phyloP scores from a whole-genome alignment of 2,329 filamentous ascomycete species.

The Huntiella bhutanensis region DNA sequence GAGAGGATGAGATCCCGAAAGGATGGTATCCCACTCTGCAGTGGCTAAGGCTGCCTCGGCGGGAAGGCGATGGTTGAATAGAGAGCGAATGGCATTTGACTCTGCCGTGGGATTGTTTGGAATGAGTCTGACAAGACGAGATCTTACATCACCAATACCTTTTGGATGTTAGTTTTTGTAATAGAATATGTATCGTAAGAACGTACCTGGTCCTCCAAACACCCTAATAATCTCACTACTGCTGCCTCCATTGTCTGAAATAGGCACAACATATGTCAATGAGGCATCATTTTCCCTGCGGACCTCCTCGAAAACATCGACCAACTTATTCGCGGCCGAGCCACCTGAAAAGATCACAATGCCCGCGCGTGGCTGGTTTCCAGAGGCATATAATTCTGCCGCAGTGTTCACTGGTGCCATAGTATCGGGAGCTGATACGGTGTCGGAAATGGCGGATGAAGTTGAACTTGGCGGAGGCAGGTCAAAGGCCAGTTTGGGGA shows the following conservation, averaged over 20 bases:
- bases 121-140: conserved; percentile 72
- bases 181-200: not conserved
- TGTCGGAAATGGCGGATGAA: too few relatives aligned
- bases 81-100: conserved; percentile 52
- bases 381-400: not conserved
- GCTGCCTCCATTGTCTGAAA: conserved; percentile 88
- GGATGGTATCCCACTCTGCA: conserved; percentile 70
- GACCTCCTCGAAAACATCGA: conserved; percentile 66
- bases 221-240: conserved; percentile 87
- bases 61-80: conserved; percentile 78
- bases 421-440: too few relatives aligned
- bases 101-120: conserved; percentile 45
- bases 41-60: conserved; percentile 38
- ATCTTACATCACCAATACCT: conserved; percentile 37
- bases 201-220: conserved; percentile 72
- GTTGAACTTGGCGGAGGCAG: too few relatives aligned
- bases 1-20: conserved; percentile 60
- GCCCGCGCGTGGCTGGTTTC: conserved; percentile 19
- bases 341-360: conserved; percentile 83
- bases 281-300: conserved; percentile 44
- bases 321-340: conserved; percentile 83
- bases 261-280: conserved; percentile 77
- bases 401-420: too few relatives aligned
- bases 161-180: conserved; percentile 4
- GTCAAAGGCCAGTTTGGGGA: too few relatives aligned